These are phyloP conservation scores for Yamadazyma diospyri DNA, from an alignment of 1,139 yeast species.

Conservation along the genomic window DNA sequence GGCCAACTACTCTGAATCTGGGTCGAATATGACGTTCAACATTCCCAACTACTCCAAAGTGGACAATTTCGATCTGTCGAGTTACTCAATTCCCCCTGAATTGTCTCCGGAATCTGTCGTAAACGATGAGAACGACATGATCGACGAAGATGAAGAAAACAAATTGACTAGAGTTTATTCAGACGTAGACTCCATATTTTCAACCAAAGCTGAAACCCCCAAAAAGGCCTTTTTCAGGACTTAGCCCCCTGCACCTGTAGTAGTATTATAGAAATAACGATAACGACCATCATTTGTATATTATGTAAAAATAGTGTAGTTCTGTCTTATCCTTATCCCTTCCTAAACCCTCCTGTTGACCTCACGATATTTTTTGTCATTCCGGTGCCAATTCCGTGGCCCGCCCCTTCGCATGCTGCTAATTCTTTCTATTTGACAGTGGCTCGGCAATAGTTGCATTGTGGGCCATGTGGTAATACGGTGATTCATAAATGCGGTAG, in stretches of 20 bases:
- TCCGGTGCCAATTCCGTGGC: no score
- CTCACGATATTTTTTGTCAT: no score
- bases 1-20: not conserved
- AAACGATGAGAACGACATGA: slow-evolving; percentile 8
- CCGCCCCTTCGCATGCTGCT: no score
- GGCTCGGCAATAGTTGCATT: no score
- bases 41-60: slow-evolving; percentile 7
- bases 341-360: no score
- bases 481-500: no score
- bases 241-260: no score
- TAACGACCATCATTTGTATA: slow-evolving; percentile 5
- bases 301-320: slow-evolving; percentile 7
- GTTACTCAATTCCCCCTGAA: slow-evolving; percentile 5
- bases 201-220: slow-evolving; percentile 11
- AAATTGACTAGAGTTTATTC: slow-evolving; percentile 17
- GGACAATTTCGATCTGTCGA: slow-evolving; percentile 3
- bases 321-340: no score
- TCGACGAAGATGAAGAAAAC: slow-evolving; percentile 10
- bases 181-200: slow-evolving; percentile 17
- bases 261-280: not conserved
- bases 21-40: slow-evolving; percentile 1
- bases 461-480: no score
- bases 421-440: no score
- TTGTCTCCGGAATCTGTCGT: slow-evolving; percentile 4
- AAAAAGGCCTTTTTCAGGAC: slow-evolving; percentile 2